These are phyloP conservation scores for Thuja plicata DNA, from an alignment of 83 land plant genomes.

Conservation along the genomic window DNA sequence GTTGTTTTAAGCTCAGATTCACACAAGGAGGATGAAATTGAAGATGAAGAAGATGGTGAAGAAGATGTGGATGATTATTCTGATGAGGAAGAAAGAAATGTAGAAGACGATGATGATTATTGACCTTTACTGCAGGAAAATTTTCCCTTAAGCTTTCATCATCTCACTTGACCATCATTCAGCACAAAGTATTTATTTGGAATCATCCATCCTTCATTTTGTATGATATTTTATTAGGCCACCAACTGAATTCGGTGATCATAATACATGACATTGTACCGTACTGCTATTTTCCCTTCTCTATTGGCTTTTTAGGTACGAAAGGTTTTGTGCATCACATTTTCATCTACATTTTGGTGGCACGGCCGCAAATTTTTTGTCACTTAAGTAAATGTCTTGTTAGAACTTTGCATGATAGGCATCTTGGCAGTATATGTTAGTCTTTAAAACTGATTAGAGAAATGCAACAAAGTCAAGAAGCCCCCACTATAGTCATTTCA, in stretches of 20 bases:
- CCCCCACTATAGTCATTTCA: not conserved
- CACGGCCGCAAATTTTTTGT: not conserved
- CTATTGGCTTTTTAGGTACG: not conserved
- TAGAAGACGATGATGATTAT: conserved; percentile 62
- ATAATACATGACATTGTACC: not conserved
- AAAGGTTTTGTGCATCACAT: not conserved
- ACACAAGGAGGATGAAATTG: conserved; percentile 60
- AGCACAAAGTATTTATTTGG: not conserved
- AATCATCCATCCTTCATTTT: not conserved
- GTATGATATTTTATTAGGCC: not conserved
- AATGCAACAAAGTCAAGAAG: not conserved
- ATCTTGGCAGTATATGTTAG: not conserved
- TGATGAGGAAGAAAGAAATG: conserved; percentile 53
- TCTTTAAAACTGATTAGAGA: not conserved
- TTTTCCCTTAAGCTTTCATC: not conserved
- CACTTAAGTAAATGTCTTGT: not conserved
- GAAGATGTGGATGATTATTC: conserved; percentile 44
- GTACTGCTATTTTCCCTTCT: not conserved
- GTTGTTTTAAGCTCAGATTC: conserved; percentile 82
- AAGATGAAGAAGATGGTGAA: conserved; percentile 68
- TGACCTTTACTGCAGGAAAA: not conserved
- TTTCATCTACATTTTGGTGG: not conserved
- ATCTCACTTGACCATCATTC: not conserved
- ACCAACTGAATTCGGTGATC: not conserved
- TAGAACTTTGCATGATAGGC: not conserved